Conservation (phyloP, 345 rosid genomes). For the Moringa oleifera region DNA sequence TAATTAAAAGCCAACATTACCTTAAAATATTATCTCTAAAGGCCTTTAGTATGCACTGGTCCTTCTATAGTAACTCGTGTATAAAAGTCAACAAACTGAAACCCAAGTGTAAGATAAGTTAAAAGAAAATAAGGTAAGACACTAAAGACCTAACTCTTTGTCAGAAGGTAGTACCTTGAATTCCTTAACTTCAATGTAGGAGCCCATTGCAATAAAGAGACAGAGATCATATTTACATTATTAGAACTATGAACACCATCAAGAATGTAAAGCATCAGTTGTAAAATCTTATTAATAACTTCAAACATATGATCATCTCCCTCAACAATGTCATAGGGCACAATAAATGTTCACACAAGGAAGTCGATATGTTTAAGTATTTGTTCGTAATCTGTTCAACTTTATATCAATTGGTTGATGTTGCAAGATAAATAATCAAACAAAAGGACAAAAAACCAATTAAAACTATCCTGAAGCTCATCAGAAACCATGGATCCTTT, state of each 20-base stretch:
- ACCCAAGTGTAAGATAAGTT: constrained; percentile 18
- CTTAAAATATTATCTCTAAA: constrained; percentile 58
- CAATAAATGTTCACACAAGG: constrained; percentile 35
- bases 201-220: constrained; percentile 56
- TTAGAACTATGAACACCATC: constrained; percentile 36
- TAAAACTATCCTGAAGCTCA: constrained; percentile 30
- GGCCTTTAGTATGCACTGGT: constrained; percentile 30
- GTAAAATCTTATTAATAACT: constrained; percentile 56
- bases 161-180: constrained; percentile 40
- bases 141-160: constrained; percentile 12
- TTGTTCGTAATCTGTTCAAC: constrained; percentile 50
- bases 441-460: background rate
- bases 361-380: constrained; percentile 41
- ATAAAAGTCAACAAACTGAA: constrained; percentile 68
- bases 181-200: constrained; percentile 54
- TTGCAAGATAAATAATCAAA: constrained; percentile 13
- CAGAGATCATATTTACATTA: constrained; percentile 31
- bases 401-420: too few relatives aligned
- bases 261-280: constrained; percentile 55
- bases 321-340: constrained; percentile 24
- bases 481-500: constrained; percentile 44
- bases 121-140: constrained; percentile 10
- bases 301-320: constrained; percentile 35
- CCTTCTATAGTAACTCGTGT: constrained; percentile 51
- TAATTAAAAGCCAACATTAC: constrained; percentile 28